Evolutionary conservation across 257 asterid genomes (phyloP).

Genomic region (Solanum lycopersicoides): DNA sequence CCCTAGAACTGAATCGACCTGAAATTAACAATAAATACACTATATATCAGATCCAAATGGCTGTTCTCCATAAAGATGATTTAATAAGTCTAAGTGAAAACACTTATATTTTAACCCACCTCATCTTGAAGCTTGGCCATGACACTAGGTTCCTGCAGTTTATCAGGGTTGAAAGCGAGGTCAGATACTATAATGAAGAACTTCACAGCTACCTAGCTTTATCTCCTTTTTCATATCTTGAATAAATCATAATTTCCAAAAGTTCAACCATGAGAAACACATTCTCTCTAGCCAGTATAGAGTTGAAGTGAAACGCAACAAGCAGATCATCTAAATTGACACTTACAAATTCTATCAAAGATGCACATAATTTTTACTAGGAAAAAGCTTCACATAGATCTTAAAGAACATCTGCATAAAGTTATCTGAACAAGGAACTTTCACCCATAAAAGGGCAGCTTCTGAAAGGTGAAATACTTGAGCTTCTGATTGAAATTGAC

Average conservation of each 20-base stretch:
- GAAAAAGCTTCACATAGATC: background rate
- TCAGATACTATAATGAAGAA: background rate
- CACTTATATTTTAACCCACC: constrained; percentile 29
- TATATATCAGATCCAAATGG: background rate
- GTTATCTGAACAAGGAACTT: background rate
- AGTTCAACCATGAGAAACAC: background rate
- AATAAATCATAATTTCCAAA: background rate
- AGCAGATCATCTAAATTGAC: background rate
- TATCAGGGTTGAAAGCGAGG: background rate
- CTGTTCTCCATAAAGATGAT: background rate
- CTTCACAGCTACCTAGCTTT: background rate
- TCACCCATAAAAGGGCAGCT: background rate
- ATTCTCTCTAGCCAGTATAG: background rate
- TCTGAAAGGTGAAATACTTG: background rate
- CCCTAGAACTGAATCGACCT: constrained; percentile 91
- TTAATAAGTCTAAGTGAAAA: background rate
- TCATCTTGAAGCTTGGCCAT: constrained; percentile 92
- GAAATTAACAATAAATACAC: constrained; percentile 12
- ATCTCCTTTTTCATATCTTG: background rate
- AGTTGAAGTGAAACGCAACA: background rate
- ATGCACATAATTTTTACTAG: background rate
- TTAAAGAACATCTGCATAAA: background rate
- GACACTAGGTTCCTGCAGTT: constrained; percentile 71
- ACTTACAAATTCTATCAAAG: background rate
- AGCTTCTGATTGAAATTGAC: background rate